Percentiles rank a stretch among this genome's conserved stretches.
Conservation (phyloP, 164 flowering plant species). For the Nymphaea colorata region DNA sequence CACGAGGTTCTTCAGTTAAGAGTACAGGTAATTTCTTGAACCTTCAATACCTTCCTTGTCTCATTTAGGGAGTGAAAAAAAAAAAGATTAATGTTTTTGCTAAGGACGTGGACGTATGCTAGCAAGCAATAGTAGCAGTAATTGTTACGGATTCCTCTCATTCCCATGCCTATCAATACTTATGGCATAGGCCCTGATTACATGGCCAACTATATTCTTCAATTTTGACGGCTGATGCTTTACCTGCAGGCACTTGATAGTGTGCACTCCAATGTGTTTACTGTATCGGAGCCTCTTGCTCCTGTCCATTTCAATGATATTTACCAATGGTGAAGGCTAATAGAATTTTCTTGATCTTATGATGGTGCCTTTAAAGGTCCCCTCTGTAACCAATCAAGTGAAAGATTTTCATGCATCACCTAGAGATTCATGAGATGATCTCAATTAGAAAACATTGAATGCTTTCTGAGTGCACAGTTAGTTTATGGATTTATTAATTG, state of each 20-base stretch:
- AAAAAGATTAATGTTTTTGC: too few species aligned
- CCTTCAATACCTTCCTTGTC: neutral
- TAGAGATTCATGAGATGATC: neutral
- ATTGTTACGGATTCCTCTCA: too few species aligned
- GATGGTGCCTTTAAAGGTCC: neutral
- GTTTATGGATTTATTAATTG: neutral
- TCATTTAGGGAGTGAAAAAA: neutral
- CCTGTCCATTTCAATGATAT: neutral
- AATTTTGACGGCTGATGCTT: neutral
- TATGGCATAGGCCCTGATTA: too few species aligned
- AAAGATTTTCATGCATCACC: neutral
- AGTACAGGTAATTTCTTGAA: constrained; percentile 44
- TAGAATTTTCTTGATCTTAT: neutral
- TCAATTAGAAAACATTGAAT: too few species aligned
- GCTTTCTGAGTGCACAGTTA: neutral
- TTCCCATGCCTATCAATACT: too few species aligned
- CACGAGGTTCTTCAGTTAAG: constrained; percentile 46
- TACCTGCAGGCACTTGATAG: neutral
- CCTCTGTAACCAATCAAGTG: neutral
- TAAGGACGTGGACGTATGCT: too few species aligned
- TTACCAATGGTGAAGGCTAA: neutral
- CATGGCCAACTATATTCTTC: neutral
- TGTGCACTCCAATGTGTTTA: neutral
- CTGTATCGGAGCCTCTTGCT: neutral
- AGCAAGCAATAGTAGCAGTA: too few species aligned